These are phyloP conservation scores for Fusarium algeriense DNA, from an alignment of 2,329 filamentous ascomycete species.

Conservation along the genomic window DNA sequence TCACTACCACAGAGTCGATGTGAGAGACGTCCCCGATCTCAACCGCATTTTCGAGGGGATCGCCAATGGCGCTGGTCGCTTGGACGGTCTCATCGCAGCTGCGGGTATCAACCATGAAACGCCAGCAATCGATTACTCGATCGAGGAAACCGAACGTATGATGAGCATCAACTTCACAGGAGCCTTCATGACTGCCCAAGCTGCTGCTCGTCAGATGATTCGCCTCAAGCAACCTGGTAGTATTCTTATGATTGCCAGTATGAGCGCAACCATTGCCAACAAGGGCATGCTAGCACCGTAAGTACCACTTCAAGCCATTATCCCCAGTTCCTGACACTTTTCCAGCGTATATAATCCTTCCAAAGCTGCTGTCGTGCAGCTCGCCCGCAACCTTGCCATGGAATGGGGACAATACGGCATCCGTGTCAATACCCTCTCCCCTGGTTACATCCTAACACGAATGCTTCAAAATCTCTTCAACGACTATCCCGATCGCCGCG, in stretches of 20 bases:
- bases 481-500: conserved; percentile 75
- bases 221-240: conserved; percentile 69
- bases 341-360: conserved; percentile 78
- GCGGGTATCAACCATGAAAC: conserved; percentile 86
- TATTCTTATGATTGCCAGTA: conserved; percentile 76
- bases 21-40: conserved; percentile 76
- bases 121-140: conserved; percentile 82
- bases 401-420: conserved; percentile 82
- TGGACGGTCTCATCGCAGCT: conserved; percentile 82
- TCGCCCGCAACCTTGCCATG: conserved; percentile 75
- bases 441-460: conserved; percentile 82
- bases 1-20: conserved; percentile 83
- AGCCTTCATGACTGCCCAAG: conserved; percentile 86
- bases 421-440: conserved; percentile 83
- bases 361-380: conserved; percentile 80
- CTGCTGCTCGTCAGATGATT: conserved; percentile 83
- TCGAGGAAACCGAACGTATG: conserved; percentile 81
- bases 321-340: not conserved
- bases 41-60: conserved; percentile 77
- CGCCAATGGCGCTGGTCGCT: conserved; percentile 74
- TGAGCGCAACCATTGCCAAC: conserved; percentile 77
- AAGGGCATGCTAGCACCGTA: conserved; percentile 70
- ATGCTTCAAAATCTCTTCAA: conserved; percentile 88
- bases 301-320: conserved; percentile 45
- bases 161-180: conserved; percentile 90